A percentile compares a stretch with the other conserved stretches of the same genome.
phyloP scores from a whole-genome alignment of 148 eudicot genomes.

The Nepenthes gracilis region DNA sequence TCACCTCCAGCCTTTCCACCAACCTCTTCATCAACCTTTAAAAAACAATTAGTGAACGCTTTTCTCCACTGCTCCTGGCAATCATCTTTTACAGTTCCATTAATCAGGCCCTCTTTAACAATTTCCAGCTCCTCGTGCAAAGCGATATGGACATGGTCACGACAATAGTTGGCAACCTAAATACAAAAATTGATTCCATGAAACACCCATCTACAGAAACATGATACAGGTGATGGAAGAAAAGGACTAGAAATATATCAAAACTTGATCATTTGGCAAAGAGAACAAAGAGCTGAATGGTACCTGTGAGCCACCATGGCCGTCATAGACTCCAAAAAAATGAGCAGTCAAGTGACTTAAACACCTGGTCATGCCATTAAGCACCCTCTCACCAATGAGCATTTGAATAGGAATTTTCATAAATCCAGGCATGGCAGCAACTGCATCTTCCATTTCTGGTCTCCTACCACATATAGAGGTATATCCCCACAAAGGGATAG shows the following conservation, averaged over 20 bases:
- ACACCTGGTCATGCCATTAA: constrained; percentile 19
- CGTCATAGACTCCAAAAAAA: constrained; percentile 56
- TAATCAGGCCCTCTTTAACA: background rate
- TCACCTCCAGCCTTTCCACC: background rate
- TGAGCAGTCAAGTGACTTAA: constrained; percentile 44
- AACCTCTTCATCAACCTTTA: background rate
- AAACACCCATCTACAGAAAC: background rate
- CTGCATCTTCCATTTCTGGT: constrained; percentile 61
- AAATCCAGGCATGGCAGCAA: constrained; percentile 33
- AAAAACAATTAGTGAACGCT: background rate
- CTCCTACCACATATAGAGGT: constrained; percentile 42
- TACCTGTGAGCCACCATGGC: constrained; percentile 61
- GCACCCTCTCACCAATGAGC: constrained; percentile 31
- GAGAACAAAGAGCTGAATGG: background rate
- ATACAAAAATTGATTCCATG: background rate
- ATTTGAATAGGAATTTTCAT: constrained; percentile 35
- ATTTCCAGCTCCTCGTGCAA: background rate
- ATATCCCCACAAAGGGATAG: constrained; percentile 44
- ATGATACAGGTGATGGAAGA: background rate
- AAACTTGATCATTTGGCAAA: background rate
- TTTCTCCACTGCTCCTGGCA: background rate
- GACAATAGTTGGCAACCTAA: background rate
- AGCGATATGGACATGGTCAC: background rate
- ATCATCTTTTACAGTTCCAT: background rate
- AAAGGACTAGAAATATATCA: background rate